Base-by-base conservation (phyloP, 805 yeast genomes). In the Starmerella vaccinii region DNA sequence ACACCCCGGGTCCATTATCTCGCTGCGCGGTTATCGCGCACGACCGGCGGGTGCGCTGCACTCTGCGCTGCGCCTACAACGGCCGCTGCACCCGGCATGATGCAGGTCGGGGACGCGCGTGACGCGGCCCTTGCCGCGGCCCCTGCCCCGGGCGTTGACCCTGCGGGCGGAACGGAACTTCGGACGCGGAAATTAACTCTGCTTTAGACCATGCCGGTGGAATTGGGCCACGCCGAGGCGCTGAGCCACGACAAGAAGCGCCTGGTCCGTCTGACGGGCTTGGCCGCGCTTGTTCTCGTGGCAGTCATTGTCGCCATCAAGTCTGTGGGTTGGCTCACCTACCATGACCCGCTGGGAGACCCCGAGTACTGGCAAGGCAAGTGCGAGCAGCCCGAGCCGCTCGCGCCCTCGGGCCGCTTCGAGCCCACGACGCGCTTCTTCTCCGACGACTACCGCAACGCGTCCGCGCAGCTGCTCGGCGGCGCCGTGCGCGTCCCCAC, bases 401-500 rank as follows among this genome's bases (percentile, higher is more conserved):
- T 32, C 7, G 27, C 8, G 26, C 46, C 46, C 5, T 9, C 7
- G 26, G 34, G 45, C 34, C 34, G 24, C 45, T 34, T 51, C 44
- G 27, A 13, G 3, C 23, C 40, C 40, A 32, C 59, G 2, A 27
- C 46, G 15, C 47, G 30, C 7, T 56, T 59, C 27, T 44, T 56
- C n/a, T 40, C 51, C 3, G 13, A 13, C 4, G 35, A 18, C 3
- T 59, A 59, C 49, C 39, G 46, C 8, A 10, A 43, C 22, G 12
- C 40, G 24, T 53, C 58, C 4, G 60, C 56, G 13, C 43, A 49
- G 26, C 41, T 54, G 5, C 46, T 59, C 22, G 39, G 54, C 9
- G 78, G 76, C 5, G 84, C 90, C 1, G 74, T 84, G 21, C 72
- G 73, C 59, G 72, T 83, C 51, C 80, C 81, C 38, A 83, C 94